Evolutionary conservation across 148 eudicot genomes (phyloP).

Genomic region (Pouteria glomerata): DNA sequence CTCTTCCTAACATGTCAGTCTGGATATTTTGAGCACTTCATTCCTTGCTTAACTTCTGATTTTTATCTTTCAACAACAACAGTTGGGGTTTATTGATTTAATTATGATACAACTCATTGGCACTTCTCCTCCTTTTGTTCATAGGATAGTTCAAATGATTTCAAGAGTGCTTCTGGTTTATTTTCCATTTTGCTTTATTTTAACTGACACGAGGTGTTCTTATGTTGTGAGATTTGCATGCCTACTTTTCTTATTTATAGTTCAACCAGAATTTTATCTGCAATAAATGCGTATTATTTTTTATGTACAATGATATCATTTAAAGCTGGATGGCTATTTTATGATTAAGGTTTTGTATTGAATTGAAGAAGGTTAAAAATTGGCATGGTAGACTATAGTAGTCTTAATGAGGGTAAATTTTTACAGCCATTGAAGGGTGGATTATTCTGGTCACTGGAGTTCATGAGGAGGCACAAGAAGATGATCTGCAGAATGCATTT

Average conservation of each 20-base stretch:
- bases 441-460: constrained; percentile 79
- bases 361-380: neutral
- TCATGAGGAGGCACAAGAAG: constrained; percentile 92
- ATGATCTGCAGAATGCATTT: constrained; percentile 70
- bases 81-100: too few relatives aligned
- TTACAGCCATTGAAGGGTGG: constrained; percentile 96
- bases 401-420: constrained; percentile 10
- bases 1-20: too few relatives aligned
- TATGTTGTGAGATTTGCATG: neutral
- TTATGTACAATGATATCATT: neutral
- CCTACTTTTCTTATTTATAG: too few relatives aligned
- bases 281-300: too few relatives aligned
- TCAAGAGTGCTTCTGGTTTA: neutral
- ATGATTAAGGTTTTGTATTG: neutral
- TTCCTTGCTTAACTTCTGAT: too few relatives aligned
- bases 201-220: neutral
- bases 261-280: neutral
- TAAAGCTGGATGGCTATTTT: neutral
- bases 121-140: neutral
- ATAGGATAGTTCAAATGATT: neutral
- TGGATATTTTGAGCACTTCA: too few relatives aligned
- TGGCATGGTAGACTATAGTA: too few relatives aligned
- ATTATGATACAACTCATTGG: too few relatives aligned
- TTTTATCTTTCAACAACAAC: too few relatives aligned
- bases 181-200: neutral